Evolutionary conservation across 2,329 filamentous ascomycete genomes (phyloP).

Genomic region (Chalaropsis ovoidea): DNA sequence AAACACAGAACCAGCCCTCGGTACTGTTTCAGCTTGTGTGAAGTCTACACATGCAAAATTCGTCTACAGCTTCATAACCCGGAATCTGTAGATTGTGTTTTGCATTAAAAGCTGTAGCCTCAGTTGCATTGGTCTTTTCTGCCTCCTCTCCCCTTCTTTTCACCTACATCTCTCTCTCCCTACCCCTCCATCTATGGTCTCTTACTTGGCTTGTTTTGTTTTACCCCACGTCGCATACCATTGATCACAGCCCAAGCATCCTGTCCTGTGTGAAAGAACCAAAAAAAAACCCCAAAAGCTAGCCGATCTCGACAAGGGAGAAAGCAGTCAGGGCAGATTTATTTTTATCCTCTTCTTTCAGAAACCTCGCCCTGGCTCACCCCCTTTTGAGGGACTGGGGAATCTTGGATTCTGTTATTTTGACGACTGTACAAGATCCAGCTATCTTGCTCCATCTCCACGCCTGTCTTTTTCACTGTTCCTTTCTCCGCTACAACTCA

Average conservation of each 20-base stretch:
- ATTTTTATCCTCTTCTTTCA: conserved; percentile 13
- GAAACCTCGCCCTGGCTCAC: conserved; percentile 18
- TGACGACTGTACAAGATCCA: not conserved
- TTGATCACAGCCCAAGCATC: conserved; percentile 16
- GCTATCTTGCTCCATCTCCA: not conserved
- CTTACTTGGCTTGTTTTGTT: conserved; percentile 1
- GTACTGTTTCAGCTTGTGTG: conserved; percentile 9
- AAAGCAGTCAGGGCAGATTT: conserved; percentile 11
- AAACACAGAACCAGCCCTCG: not conserved
- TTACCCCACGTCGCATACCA: conserved; percentile 22
- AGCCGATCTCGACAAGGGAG: conserved; percentile 10
- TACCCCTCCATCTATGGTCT: conserved; percentile 18
- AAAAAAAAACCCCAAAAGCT: not conserved
- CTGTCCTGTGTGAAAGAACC: conserved; percentile 10
- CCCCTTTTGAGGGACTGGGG: conserved; percentile 20
- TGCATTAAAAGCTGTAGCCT: not conserved
- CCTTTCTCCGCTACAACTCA: not conserved
- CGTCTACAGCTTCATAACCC: not conserved
- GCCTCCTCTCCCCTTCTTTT: not conserved
- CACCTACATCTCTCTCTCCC: not conserved
- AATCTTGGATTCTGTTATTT: conserved; percentile 9
- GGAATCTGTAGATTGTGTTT: not conserved
- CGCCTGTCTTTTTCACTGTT: not conserved
- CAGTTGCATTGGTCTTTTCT: not conserved
- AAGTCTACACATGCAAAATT: conserved; percentile 7